These are phyloP conservation scores for Globisporangium irregulare DNA, from an alignment of 352 stramenopile species.

Conservation along the genomic window DNA sequence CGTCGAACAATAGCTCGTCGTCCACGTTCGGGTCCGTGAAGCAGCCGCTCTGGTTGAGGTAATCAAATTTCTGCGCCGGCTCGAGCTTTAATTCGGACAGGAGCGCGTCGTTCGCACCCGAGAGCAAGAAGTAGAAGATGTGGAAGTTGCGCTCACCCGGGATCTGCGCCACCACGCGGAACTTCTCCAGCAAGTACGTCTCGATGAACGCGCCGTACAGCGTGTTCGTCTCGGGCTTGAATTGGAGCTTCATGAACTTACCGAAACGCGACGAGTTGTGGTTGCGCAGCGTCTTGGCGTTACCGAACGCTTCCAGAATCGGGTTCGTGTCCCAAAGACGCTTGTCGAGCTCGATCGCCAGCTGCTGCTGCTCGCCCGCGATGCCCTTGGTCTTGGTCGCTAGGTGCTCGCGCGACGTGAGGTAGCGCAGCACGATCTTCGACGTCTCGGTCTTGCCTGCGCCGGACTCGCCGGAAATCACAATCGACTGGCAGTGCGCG, in stretches of 20 bases:
- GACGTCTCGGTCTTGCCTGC: constrained; percentile 88
- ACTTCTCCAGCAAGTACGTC: constrained; percentile 90
- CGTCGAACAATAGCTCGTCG: constrained; percentile 85
- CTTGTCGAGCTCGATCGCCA: constrained; percentile 82
- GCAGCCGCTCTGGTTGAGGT: constrained; percentile 88
- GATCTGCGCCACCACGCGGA: constrained; percentile 85
- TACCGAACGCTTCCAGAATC: constrained; percentile 86
- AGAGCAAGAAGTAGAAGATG: constrained; percentile 90
- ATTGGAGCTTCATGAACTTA: constrained; percentile 91
- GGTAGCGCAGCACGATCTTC: constrained; percentile 88
- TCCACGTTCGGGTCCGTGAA: constrained; percentile 82
- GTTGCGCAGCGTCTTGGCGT: constrained; percentile 87
- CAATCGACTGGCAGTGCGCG: constrained; percentile 83
- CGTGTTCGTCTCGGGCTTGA: constrained; percentile 65
- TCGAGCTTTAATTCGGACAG: constrained; percentile 56
- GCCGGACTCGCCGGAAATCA: constrained; percentile 85
- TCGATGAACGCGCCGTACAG: constrained; percentile 82
- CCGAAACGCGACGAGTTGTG: constrained; percentile 87
- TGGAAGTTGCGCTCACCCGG: constrained; percentile 89
- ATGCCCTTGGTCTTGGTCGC: constrained; percentile 36
- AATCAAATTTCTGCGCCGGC: constrained; percentile 56
- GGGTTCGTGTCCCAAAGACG: constrained; percentile 87
- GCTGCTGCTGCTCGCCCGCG: constrained; percentile 40
- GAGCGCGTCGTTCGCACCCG: constrained; percentile 65
- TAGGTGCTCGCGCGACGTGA: constrained; percentile 79